These are phyloP conservation scores for Papilionanthe hybrid DNA, from an alignment of 116 monocot genomes.

Conservation along the genomic window DNA sequence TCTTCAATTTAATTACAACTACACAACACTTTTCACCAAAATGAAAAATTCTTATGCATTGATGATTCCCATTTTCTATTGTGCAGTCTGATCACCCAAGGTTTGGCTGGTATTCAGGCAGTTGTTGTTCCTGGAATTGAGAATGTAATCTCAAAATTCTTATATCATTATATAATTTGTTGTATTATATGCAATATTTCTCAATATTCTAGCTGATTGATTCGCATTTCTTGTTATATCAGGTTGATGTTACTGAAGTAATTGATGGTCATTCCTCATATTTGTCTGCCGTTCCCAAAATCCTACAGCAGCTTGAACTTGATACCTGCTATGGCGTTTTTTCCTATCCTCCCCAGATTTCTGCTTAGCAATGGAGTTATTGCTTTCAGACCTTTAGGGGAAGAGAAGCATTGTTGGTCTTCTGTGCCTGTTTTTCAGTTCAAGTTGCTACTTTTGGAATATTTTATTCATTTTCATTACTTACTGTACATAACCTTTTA, in stretches of 20 bases:
- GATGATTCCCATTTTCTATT: background rate
- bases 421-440: no score
- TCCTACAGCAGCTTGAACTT: constrained; percentile 75
- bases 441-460: no score
- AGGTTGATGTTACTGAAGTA: constrained; percentile 84
- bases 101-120: constrained; percentile 94
- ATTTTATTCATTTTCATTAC: no score
- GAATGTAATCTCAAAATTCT: constrained; percentile 45
- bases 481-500: no score
- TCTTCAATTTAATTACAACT: background rate
- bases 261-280: constrained; percentile 89
- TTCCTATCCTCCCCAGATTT: constrained; percentile 5
- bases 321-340: constrained; percentile 83
- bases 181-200: background rate
- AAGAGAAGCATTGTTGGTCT: no score
- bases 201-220: background rate
- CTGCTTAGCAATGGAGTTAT: background rate
- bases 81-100: constrained; percentile 85
- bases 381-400: no score
- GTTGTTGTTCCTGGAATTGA: constrained; percentile 82
- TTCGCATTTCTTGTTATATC: constrained; percentile 8
- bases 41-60: background rate
- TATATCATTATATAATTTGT: background rate
- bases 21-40: background rate
- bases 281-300: constrained; percentile 34